These are phyloP conservation scores for Pythium guiyangense DNA, from an alignment of 352 stramenopile genomes.

Conservation along the genomic window DNA sequence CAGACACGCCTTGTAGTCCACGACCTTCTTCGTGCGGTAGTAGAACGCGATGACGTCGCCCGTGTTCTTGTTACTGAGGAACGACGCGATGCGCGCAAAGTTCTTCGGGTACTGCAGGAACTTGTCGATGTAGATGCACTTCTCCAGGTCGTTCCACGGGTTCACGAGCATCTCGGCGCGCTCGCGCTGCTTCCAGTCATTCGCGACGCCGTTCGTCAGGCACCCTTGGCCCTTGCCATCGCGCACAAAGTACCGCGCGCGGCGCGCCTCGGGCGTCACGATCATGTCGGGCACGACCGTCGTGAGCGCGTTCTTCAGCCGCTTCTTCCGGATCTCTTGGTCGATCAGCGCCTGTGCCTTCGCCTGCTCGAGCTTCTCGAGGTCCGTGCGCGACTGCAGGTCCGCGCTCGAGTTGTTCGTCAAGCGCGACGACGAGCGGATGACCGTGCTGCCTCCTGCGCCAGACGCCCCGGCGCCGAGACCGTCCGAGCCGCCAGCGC, in stretches of 20 bases:
- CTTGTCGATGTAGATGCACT: conserved; percentile 99
- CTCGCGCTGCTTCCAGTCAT: conserved; percentile 62
- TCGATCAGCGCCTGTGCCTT: conserved; percentile 71
- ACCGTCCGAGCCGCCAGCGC: conserved; percentile 18
- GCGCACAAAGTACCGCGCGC: conserved; percentile 44
- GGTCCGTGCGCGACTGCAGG: conserved; percentile 58
- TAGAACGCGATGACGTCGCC: conserved; percentile 98
- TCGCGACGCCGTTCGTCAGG: conserved; percentile 56
- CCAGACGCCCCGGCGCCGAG: conserved; percentile 2
- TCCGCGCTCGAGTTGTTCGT: conserved; percentile 85
- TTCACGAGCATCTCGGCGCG: conserved; percentile 85
- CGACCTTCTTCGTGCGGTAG: conserved; percentile 97
- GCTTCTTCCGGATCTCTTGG: conserved; percentile 79
- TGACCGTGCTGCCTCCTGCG: conserved; percentile 22
- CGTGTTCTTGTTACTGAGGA: conserved; percentile 93
- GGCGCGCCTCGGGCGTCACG: conserved; percentile 48
- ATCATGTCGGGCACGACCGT: conserved; percentile 86
- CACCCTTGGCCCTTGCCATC: conserved; percentile 55
- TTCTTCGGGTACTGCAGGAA: conserved; percentile 99
- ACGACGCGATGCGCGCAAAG: conserved; percentile 95
- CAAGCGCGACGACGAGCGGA: conserved; percentile 77
- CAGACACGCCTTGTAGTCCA: conserved; percentile 95
- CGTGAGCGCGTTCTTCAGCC: conserved; percentile 77
- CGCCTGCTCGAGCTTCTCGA: conserved; percentile 81
- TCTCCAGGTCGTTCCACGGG: conserved; percentile 98